Evolutionary conservation across 2,329 filamentous ascomycete species (phyloP).

Genomic region (Tolypocladium album): DNA sequence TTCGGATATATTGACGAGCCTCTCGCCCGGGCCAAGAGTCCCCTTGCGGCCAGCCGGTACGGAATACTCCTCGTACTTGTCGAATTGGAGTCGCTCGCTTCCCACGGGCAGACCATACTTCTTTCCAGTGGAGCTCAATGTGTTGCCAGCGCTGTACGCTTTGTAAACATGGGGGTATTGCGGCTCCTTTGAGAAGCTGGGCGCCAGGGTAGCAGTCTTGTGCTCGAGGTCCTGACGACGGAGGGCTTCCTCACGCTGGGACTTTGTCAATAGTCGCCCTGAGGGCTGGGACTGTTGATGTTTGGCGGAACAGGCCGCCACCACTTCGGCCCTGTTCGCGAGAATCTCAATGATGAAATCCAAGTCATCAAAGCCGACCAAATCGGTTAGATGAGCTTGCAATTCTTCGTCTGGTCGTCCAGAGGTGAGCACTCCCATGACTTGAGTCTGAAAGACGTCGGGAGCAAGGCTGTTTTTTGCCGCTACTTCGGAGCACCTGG

Average conservation of each 20-base stretch:
- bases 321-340: slow-evolving; percentile 59
- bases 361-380: slow-evolving; percentile 86
- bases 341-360: slow-evolving; percentile 92
- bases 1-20: slow-evolving; percentile 66
- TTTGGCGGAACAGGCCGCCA: slow-evolving; percentile 31
- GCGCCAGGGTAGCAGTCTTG: slow-evolving; percentile 62
- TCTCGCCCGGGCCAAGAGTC: slow-evolving; percentile 59
- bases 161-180: slow-evolving; percentile 94
- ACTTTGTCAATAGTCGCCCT: slow-evolving; percentile 55
- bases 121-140: slow-evolving; percentile 65
- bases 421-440: slow-evolving; percentile 63
- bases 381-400: slow-evolving; percentile 81
- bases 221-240: slow-evolving; percentile 70
- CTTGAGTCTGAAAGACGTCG: slow-evolving; percentile 64
- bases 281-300: slow-evolving; percentile 20
- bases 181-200: slow-evolving; percentile 60
- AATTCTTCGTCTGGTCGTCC: slow-evolving; percentile 67
- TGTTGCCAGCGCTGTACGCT: slow-evolving; percentile 73
- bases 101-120: slow-evolving; percentile 76
- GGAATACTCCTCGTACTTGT: slow-evolving; percentile 80
- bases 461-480: slow-evolving; percentile 55
- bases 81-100: slow-evolving; percentile 55
- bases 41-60: slow-evolving; percentile 79
- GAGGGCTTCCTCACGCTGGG: slow-evolving; percentile 70
- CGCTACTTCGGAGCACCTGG: slow-evolving; percentile 58